A percentile compares a stretch with the other conserved stretches of the same genome.
phyloP scores from a whole-genome alignment of 2,329 filamentous ascomycete genomes.

The Colletotrichum sojae region DNA sequence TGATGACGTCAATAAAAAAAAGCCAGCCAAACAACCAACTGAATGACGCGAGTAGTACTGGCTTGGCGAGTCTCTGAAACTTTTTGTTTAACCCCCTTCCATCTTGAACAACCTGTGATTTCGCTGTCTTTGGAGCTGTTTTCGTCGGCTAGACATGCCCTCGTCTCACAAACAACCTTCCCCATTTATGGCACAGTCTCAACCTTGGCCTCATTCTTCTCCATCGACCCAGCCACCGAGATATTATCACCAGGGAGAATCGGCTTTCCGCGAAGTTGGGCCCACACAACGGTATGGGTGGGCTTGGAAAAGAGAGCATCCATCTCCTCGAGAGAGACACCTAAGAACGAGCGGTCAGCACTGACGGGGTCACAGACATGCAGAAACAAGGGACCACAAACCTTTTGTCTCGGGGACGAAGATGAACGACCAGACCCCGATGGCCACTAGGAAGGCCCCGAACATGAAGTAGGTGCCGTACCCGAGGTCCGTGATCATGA shows the following conservation, averaged over 20 bases:
- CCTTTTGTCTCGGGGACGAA: slow-evolving; percentile 67
- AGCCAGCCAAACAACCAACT: too few species aligned
- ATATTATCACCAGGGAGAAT: background rate
- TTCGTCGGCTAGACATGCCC: too few species aligned
- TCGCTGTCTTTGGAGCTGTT: too few species aligned
- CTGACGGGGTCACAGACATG: background rate
- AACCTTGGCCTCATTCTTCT: slow-evolving; percentile 11
- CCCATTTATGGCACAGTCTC: background rate
- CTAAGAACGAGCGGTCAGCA: slow-evolving; percentile 25
- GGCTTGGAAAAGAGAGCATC: slow-evolving; percentile 51
- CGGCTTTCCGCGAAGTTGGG: slow-evolving; percentile 38
- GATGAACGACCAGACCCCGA: slow-evolving; percentile 63
- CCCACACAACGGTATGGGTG: slow-evolving; percentile 50
- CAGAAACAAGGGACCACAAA: background rate
- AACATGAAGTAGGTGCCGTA: slow-evolving; percentile 70
- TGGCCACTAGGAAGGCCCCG: slow-evolving; percentile 59
- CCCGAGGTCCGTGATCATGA: slow-evolving; percentile 56
- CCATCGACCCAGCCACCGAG: slow-evolving; percentile 1
- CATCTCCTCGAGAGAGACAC: slow-evolving; percentile 62
- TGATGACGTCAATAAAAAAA: too few species aligned
- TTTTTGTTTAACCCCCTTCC: too few species aligned
- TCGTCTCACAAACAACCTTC: too few species aligned
- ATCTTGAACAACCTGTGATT: too few species aligned
- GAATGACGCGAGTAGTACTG: too few species aligned
- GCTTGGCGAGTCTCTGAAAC: too few species aligned